Conservation (phyloP, 2,329 filamentous ascomycete genomes). For the Talaromyces sp. region DNA sequence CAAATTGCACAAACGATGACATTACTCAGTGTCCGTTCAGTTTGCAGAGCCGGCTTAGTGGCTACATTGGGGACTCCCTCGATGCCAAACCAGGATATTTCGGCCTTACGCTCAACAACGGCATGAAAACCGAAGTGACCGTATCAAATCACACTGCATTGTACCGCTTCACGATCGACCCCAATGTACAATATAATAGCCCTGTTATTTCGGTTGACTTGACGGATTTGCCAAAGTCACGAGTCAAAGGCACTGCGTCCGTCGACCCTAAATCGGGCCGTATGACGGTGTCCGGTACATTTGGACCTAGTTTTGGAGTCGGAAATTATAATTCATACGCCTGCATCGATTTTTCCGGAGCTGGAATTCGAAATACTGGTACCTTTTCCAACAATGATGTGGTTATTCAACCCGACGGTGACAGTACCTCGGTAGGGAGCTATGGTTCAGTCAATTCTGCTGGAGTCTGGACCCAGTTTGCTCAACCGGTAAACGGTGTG, state of each 20-base stretch:
- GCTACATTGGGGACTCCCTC: conserved; percentile 47
- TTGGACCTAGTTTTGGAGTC: conserved; percentile 59
- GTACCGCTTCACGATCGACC: conserved; percentile 57
- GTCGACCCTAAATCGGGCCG: conserved; percentile 54
- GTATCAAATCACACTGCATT: conserved; percentile 59
- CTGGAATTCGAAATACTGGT: conserved; percentile 53
- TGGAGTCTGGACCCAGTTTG: conserved; percentile 60
- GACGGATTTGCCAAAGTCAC: conserved; percentile 57
- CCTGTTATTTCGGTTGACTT: conserved; percentile 61
- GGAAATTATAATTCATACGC: conserved; percentile 58
- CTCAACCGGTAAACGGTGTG: conserved; percentile 43
- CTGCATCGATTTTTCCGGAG: conserved; percentile 61
- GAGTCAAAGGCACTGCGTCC: conserved; percentile 51
- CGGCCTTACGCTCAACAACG: conserved; percentile 52
- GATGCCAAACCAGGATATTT: conserved; percentile 61
- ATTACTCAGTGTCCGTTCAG: conserved; percentile 58
- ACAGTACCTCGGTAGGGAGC: conserved; percentile 47
- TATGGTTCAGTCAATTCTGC: conserved; percentile 49
- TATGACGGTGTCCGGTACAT: conserved; percentile 57
- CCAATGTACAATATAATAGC: conserved; percentile 28
- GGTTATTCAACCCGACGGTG: conserved; percentile 40
- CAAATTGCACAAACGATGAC: conserved; percentile 55
- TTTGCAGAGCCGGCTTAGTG: conserved; percentile 44
- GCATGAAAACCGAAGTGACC: conserved; percentile 61
- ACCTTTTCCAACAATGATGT: conserved; percentile 56